Evolutionary conservation across 108 stramenopile genomes (phyloP), one percentile per base, ranked within the genome.

Genomic region (Ochromonas danica): DNA sequence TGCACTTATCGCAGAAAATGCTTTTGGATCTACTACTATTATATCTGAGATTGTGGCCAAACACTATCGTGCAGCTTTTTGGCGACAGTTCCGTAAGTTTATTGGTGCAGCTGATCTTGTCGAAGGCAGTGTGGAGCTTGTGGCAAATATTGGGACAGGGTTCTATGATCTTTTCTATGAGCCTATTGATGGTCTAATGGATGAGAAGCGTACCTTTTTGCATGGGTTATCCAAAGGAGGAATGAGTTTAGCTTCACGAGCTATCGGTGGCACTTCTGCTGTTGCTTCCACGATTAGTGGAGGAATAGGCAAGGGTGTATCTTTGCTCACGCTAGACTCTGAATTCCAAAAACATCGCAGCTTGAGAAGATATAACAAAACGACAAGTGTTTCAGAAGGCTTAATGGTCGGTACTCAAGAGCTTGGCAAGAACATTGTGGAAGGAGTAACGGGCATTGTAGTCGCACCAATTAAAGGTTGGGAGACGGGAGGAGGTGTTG

Each of bases 371-470:
- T 60, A 57, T 41, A 75, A 75, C 30, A 27, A 45, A 22, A 41
- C 72, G n/a, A 45, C 6, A 3, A 57, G 14, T 3, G 31, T 75
- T 10, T 42, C 36, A 33, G 72, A 75, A 41, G 72, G 72, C 3
- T 36, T 75, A 33, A 41, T 41, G 6, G 43, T 57, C 40, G 72
- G 72, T 14, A 57, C 72, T 6, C 17, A 75, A 31, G 72, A 75
- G 40, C 31, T 75, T 6, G 72, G 72, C 14, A 27, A 36, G 31
- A 75, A 75, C 31, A 60, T 75, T 31, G 43, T 57, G 3, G 45
- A 75, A 41, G 72, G 72, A 10, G 72, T 75, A 3, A 75, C 72
- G 17, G 72, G 72, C 14, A 75, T 75, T 31, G 72, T 75, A 6
- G 72, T 75, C 10, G 3, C 43, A 14, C 72, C 72, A 14, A 35